Base-by-base conservation (phyloP, 768 basidiomycete species). In the Austroboletus festivus region DNA sequence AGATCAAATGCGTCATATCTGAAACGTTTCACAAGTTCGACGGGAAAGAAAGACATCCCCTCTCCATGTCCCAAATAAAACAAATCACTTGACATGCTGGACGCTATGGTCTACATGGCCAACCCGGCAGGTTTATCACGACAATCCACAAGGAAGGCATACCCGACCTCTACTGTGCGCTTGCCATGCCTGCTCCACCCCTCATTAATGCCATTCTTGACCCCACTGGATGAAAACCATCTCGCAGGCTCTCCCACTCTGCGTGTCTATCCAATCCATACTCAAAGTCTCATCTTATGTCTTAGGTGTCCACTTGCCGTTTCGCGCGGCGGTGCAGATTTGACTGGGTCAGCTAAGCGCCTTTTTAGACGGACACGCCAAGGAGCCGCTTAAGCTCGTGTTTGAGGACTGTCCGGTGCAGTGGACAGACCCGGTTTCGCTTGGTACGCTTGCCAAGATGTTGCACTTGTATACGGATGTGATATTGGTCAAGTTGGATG, bases 61-160 rank as follows among this genome's bases (percentile, higher is more conserved):
- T 98, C 5, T 80, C 87, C 0, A 64, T 77, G 4, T 89, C 93
- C 0, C 84, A 88, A 55, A 80, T 90, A 63, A 96, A 96, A 65
- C 95, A 97, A 64, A 96, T 98, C 40, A 93, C 88, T 1, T 93
- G 94, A 6, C 81, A 95, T 34, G 94, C 95, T 0, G 95, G 94
- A 12, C 86, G 95, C 3, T 98, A 80, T 64, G 89, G 90, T 3
- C 65, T 88, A 37, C 82, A 85, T 28, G 70, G 73, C 33, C 58
- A 56, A 47, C 64, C 76, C 1, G 79, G 76, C 7, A 93, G 94
- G 20, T 73, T 76, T 26, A 86, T 83, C 8, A 93, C 93, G 0
- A 87, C 92, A 0, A 62, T 95, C n/a, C 63, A 73, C 37, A 62
- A 70, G 3, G 61, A 69, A 2, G 89, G 93, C 62, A 73, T 96